Base-by-base conservation (phyloP, 352 stramenopile genomes). In the Globisporangium echinulatum region DNA sequence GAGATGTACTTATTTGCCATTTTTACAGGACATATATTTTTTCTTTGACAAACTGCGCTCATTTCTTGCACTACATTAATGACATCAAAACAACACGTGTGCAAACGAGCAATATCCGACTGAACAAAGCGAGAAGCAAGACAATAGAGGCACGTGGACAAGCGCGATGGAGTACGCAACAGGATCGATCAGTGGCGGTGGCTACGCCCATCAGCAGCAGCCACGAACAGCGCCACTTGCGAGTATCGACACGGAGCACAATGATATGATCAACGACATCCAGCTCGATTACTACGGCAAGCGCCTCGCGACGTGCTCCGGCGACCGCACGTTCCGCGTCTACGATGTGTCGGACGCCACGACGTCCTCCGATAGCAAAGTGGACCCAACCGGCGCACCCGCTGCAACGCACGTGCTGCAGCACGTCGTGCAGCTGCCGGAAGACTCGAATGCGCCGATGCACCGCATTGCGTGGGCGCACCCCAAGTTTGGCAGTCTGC, bases 231-330 rank as follows among this genome's bases (percentile, higher is more conserved):
- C 67, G 33, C 77, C 83, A 7, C 57, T 81, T 52, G 63, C 69
- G 37, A 90, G 79, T 54, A 86, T 95, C 49, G 83, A 94, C 67
- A 95, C 84, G 56, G 83, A 94, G 62, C 86, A 95, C 66, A 90
- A 88, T 43, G 86, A 92, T 69, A 92, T 92, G 80, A 87, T 95
- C 59, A 87, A 91, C 66, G 86, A 95, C 69, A 91, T 94, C 40
- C 85, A 95, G 68, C 73, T 95, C 59, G 84, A 95, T 59, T 95
- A 94, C 63, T 92, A 95, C 61, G 82, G 84, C 63, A 92, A 94
- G 61, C 81, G 82, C 36, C 69, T 95, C 49, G 81, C 64, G 38
- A 92, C 86, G 50, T 93, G 84, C 66, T 95, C 86, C 38, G 78
- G 71, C 15, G 86, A 95, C 66, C 77, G 83, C 60, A 91, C 84